These are phyloP conservation scores for Echeveria elegans DNA, from an alignment of 164 flowering plant species.

Conservation along the genomic window DNA sequence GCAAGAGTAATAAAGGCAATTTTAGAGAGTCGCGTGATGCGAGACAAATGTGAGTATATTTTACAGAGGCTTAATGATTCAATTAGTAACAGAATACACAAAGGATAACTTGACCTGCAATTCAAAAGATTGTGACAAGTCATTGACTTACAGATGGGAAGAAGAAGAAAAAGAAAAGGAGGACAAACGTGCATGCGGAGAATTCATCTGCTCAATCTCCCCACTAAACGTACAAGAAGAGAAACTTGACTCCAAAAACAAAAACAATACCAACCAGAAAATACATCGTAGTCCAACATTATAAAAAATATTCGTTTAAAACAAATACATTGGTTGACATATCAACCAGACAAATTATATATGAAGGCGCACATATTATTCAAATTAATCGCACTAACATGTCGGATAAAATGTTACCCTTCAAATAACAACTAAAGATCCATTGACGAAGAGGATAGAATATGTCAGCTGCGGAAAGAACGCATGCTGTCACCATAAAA, in stretches of 20 bases:
- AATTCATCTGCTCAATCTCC: not conserved
- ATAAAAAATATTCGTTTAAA: too few species aligned
- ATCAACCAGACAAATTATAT: not conserved
- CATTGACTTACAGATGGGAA: slow-evolving; percentile 7
- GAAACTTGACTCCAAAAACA: not conserved
- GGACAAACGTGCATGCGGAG: not conserved
- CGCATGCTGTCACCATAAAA: not conserved
- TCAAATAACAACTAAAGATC: too few species aligned
- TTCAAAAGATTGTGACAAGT: slow-evolving; percentile 2
- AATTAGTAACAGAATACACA: not conserved
- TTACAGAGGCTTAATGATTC: not conserved
- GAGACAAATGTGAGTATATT: slow-evolving; percentile 5
- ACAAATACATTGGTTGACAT: too few species aligned
- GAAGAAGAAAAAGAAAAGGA: not conserved
- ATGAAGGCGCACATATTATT: not conserved
- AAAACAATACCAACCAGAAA: not conserved
- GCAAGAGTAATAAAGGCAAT: not conserved
- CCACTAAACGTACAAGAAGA: not conserved
- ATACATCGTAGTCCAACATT: not conserved
- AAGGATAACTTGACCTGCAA: slow-evolving; percentile 3
- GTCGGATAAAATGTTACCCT: not conserved
- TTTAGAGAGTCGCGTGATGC: not conserved
- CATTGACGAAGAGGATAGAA: not conserved
- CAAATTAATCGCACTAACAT: not conserved
- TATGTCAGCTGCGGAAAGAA: not conserved